A percentile compares a stretch with the other conserved stretches of the same genome.
These are phyloP conservation scores for Fusarium abutilonis DNA, from an alignment of 2,329 filamentous ascomycete species.

Conservation along the genomic window DNA sequence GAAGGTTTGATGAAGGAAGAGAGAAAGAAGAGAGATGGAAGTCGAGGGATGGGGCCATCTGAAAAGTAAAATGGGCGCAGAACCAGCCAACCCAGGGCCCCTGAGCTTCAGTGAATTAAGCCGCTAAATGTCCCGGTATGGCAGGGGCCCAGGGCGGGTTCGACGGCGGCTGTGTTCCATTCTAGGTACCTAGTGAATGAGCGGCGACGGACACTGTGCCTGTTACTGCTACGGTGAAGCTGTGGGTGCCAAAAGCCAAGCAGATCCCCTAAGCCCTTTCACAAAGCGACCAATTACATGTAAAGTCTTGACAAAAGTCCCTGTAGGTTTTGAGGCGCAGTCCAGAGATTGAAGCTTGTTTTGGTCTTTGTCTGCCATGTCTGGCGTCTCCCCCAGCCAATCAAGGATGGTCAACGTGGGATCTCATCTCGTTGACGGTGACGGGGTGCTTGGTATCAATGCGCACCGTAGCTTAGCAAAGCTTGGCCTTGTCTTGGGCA, in stretches of 20 bases:
- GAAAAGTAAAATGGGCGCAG: slow-evolving; percentile 32
- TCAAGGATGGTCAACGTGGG: slow-evolving; percentile 23
- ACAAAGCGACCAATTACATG: slow-evolving; percentile 22
- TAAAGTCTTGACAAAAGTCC: slow-evolving; percentile 3
- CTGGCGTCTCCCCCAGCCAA: slow-evolving; percentile 34
- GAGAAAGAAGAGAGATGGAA: slow-evolving; percentile 25
- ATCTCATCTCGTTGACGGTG: slow-evolving; percentile 45
- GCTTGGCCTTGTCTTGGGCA: slow-evolving; percentile 3
- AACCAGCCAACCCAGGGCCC: slow-evolving; percentile 4
- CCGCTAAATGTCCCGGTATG: slow-evolving; percentile 29
- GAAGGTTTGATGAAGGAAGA: slow-evolving; percentile 39
- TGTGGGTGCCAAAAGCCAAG: slow-evolving; percentile 4
- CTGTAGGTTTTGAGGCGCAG: slow-evolving; percentile 40
- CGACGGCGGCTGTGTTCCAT: slow-evolving; percentile 20
- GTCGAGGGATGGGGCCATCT: slow-evolving; percentile 35
- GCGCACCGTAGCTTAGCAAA: slow-evolving; percentile 35
- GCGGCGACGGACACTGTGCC: slow-evolving; percentile 19
- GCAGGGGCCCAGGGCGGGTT: slow-evolving; percentile 22
- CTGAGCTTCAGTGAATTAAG: slow-evolving; percentile 25
- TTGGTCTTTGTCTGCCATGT: slow-evolving; percentile 8
- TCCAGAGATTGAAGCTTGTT: slow-evolving; percentile 44
- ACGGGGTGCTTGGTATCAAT: slow-evolving; percentile 36
- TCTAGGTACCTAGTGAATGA: slow-evolving; percentile 8
- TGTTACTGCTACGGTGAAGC: slow-evolving; percentile 14
- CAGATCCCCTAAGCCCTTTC: slow-evolving; percentile 16